Conservation (phyloP, 768 basidiomycete species). For the Pulveroboletus sp. region DNA sequence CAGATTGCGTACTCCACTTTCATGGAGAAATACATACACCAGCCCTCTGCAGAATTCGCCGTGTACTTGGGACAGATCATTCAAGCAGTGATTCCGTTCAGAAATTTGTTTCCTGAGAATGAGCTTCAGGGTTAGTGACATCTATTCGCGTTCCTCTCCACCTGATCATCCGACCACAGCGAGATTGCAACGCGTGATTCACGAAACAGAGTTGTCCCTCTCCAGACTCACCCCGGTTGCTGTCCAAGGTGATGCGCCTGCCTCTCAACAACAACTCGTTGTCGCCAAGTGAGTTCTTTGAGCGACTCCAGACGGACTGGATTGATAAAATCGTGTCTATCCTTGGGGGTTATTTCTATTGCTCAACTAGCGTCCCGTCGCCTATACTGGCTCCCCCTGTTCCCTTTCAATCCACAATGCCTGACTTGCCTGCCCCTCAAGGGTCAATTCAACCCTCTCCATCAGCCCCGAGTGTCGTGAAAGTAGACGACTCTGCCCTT, state of each 20-base stretch:
- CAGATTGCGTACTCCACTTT: conserved; percentile 24
- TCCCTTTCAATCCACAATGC: neutral
- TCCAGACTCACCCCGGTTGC: neutral
- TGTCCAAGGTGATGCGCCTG: neutral
- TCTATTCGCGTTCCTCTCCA: neutral
- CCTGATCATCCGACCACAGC: conserved; percentile 9
- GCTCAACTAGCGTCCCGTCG: neutral
- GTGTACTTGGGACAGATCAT: conserved; percentile 17
- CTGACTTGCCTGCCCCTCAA: neutral
- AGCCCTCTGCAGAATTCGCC: conserved; percentile 2
- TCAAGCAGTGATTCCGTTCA: conserved; percentile 19
- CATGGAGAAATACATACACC: conserved; percentile 5
- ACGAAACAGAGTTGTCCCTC: conserved; percentile 4
- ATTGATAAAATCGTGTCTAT: conserved; percentile 1
- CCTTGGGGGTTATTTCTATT: neutral
- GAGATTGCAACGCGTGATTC: conserved; percentile 18
- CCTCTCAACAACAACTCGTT: neutral
- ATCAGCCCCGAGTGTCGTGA: neutral
- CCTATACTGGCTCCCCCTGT: neutral
- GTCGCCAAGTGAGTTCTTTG: conserved; percentile 12
- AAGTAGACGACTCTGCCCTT: neutral
- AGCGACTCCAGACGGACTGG: neutral
- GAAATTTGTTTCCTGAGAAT: conserved; percentile 17
- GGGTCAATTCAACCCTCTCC: neutral
- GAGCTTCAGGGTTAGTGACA: conserved; percentile 21